Evolutionary conservation across 2,329 filamentous ascomycete species (phyloP).

Genomic region (Alternaria consortialis): DNA sequence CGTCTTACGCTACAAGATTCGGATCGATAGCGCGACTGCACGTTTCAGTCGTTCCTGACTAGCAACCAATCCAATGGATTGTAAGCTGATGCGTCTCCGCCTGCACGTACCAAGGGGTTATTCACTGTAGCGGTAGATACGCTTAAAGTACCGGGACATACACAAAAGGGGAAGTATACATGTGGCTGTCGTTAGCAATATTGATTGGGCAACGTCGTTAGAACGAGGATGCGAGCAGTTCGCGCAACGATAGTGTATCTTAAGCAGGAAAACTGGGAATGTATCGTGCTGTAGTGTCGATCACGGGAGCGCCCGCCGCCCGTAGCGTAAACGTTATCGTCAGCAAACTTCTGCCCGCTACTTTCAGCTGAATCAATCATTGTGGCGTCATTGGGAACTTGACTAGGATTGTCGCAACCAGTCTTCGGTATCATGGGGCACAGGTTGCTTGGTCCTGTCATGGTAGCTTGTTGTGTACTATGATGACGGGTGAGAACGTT

Average conservation of each 20-base stretch:
- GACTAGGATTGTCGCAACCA: background rate
- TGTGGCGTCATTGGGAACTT: background rate
- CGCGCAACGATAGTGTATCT: background rate
- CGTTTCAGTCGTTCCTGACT: slow-evolving; percentile 11
- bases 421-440: background rate
- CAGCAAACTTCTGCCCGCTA: background rate
- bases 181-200: background rate
- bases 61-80: background rate
- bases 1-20: background rate
- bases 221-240: slow-evolving; percentile 1
- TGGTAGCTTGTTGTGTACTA: background rate
- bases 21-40: slow-evolving; percentile 5
- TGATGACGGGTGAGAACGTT: background rate
- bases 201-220: background rate
- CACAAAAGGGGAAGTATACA: background rate
- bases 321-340: slow-evolving; percentile 15
- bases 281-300: slow-evolving; percentile 17
- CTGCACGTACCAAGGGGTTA: slow-evolving; percentile 1
- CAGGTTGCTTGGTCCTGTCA: background rate
- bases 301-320: slow-evolving; percentile 30
- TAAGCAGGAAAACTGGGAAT: background rate
- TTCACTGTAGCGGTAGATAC: background rate
- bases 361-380: slow-evolving; percentile 6
- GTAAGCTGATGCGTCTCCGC: background rate
- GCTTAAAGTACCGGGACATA: background rate